A percentile compares a stretch with the other conserved stretches of the same genome.
Evolutionary conservation across 1,139 yeast species (phyloP).

Genomic region (Scheffersomyces insectosa): DNA sequence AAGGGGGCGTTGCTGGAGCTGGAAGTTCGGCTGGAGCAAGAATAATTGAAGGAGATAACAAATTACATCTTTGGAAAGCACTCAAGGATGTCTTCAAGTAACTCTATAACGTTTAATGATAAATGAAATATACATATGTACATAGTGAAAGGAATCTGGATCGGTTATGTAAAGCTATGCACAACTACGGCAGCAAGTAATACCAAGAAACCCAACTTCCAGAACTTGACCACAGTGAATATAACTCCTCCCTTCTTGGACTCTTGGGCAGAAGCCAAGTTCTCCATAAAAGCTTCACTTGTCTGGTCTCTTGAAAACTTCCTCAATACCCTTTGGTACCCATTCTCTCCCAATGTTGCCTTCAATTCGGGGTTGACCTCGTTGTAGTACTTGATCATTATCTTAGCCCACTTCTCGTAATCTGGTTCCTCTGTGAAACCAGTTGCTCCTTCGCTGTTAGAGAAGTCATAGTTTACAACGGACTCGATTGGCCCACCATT

Average conservation of each 20-base stretch:
- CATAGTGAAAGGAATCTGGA: conserved; percentile 7
- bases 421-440: conserved; percentile 73
- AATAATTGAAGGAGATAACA: conserved; percentile 19
- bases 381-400: conserved; percentile 45
- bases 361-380: conserved; percentile 29
- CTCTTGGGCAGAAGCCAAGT: conserved; percentile 14
- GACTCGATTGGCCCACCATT: conserved; percentile 96
- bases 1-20: conserved; percentile 6
- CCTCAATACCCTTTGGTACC: conserved; percentile 49
- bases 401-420: conserved; percentile 62
- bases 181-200: conserved; percentile 7
- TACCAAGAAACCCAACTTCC: conserved; percentile 16
- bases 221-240: conserved; percentile 12
- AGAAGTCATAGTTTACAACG: conserved; percentile 46
- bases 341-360: conserved; percentile 45
- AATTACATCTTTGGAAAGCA: conserved; percentile 34
- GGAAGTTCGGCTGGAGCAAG: conserved; percentile 6
- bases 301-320: conserved; percentile 63
- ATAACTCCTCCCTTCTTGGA: conserved; percentile 3
- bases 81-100: conserved; percentile 32
- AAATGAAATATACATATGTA: conserved; percentile 1
- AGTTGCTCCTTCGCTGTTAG: conserved; percentile 51
- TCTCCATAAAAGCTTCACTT: conserved; percentile 50
- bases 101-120: neutral
- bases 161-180: neutral